A percentile compares a stretch with the other conserved stretches of the same genome.
phyloP scores from a whole-genome alignment of 345 rosid genomes.

The Camelina hispida region DNA sequence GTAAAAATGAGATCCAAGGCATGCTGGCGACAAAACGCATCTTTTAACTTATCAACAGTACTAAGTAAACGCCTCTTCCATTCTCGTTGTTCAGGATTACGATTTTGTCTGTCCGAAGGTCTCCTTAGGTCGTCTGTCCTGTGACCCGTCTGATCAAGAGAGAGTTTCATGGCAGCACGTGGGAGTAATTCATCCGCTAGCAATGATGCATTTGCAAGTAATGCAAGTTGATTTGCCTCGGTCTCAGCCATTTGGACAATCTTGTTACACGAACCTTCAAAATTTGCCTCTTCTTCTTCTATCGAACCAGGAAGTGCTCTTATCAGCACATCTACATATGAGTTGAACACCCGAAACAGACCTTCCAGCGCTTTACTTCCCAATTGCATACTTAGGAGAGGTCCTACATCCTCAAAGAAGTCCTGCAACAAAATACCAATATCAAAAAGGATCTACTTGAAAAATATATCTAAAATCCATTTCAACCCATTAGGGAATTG shows the following conservation, averaged over 20 bases:
- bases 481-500: constrained; percentile 1
- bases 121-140: constrained; percentile 74
- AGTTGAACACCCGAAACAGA: constrained; percentile 89
- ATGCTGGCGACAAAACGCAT: constrained; percentile 94
- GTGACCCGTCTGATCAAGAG: constrained; percentile 59
- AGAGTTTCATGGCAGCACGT: constrained; percentile 96
- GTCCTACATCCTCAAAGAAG: constrained; percentile 98
- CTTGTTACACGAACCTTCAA: constrained; percentile 77
- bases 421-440: constrained; percentile 55
- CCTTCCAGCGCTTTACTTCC: constrained; percentile 95
- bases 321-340: constrained; percentile 81
- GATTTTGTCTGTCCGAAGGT: constrained; percentile 85
- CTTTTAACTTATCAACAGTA: constrained; percentile 89
- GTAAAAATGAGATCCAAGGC: constrained; percentile 97
- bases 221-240: constrained; percentile 94
- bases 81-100: constrained; percentile 98
- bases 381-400: constrained; percentile 96
- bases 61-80: constrained; percentile 90
- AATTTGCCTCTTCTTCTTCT: constrained; percentile 94
- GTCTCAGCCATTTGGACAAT: constrained; percentile 94
- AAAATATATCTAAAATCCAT: constrained; percentile 27
- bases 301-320: constrained; percentile 95
- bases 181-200: constrained; percentile 97
- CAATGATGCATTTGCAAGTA: constrained; percentile 95
- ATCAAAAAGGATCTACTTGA: constrained; percentile 19